Evolutionary conservation across 768 basidiomycete genomes (phyloP).

Genomic region (Clathrus columnatus): DNA sequence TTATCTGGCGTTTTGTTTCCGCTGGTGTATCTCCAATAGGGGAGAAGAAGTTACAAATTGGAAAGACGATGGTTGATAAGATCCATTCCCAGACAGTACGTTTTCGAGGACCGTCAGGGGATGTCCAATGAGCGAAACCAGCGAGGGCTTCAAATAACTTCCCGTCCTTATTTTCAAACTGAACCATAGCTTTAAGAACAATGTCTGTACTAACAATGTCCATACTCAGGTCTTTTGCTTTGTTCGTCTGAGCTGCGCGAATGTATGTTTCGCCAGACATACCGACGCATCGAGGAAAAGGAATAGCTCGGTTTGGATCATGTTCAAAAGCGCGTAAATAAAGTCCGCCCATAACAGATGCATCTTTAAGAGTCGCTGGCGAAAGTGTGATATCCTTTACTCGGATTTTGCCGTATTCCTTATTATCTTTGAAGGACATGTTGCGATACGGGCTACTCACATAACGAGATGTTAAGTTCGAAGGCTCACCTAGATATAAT

Average conservation of each 20-base stretch:
- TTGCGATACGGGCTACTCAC: no score
- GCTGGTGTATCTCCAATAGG: background rate
- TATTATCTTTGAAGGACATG: no score
- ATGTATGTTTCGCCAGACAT: background rate
- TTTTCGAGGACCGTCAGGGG: background rate
- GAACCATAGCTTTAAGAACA: background rate
- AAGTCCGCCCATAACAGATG: background rate
- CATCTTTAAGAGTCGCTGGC: background rate
- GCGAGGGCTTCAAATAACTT: background rate
- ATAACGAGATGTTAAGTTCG: no score
- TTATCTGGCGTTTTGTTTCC: background rate
- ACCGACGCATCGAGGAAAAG: background rate
- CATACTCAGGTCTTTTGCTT: background rate
- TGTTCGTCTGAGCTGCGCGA: background rate
- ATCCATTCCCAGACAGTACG: slow-evolving; percentile 9
- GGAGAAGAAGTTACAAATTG: background rate
- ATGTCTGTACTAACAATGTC: background rate
- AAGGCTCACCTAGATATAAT: no score
- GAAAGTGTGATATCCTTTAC: background rate
- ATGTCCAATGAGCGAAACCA: slow-evolving; percentile 1
- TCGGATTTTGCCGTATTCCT: no score
- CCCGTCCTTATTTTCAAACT: background rate
- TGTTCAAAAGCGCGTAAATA: background rate
- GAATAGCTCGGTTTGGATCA: background rate
- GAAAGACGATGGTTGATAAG: slow-evolving; percentile 4